Base-by-base conservation (phyloP, 2,329 filamentous ascomycete species). In the Sporothrix protearum region DNA sequence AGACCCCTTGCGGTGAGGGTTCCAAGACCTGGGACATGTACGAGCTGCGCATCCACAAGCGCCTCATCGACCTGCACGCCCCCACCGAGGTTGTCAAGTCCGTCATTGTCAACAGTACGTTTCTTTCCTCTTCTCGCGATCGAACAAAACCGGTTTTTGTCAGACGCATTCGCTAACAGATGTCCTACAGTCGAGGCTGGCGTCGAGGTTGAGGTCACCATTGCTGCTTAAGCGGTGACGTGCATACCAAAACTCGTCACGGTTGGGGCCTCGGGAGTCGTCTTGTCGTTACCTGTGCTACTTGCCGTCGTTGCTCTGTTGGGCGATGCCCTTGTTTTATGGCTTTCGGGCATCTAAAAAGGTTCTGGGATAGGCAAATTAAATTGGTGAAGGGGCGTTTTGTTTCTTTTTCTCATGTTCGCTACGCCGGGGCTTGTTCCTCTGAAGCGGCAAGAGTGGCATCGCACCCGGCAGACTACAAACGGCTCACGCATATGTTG, bases 31-130 rank as follows among this genome's bases (percentile, higher is more conserved):
- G 96, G 96, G 75, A 76, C 69, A 75, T 88, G 84, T 99, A 88
- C 85, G 95, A 99, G 91, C 96, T 99, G 94, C 92, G 95, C 87
- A 97, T 97, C 83, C 94, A 97, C 90, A 97, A 97, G 92, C 92
- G 94, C 79, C 88, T 97, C 81, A 97, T 97, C 82, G 94, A 97
- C 85, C 88, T 99, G 77, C 94, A 96, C 86, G 96, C 96, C 79
- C 96, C 96, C 75, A 99, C 96, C 80, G 96, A 99, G 90, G 91
- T 95, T 77, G 92, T 96, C 86, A 96, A 96, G 91, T 91, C 93
- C 85, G 94, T 96, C 87, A 96, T 96, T 83, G 92, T 96, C 88
- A 96, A 96, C 87, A 96, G 74, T 75, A 73, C 25, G 73, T 57
- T 9, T 51, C 25, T 33, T 19, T 3, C 49, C 4, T 9, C 42